phyloP scores from a whole-genome alignment of 2,329 filamentous ascomycete species.

The Teratosphaeria epicoccoides region DNA sequence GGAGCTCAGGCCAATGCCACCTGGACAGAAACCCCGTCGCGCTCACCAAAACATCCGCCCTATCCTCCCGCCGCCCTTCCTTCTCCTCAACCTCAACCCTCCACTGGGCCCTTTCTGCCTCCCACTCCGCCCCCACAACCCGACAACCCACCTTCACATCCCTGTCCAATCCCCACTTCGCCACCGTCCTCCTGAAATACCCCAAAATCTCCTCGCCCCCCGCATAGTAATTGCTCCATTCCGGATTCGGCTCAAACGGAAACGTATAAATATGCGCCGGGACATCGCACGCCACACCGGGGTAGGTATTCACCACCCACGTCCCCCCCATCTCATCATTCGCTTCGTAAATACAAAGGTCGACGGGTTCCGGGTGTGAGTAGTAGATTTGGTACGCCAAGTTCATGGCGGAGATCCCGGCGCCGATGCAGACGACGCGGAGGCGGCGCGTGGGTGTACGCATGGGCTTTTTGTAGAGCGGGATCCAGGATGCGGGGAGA shows the following conservation, averaged over 20 bases:
- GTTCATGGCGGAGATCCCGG: slow-evolving; percentile 28
- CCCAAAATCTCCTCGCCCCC: slow-evolving; percentile 31
- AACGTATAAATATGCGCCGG: slow-evolving; percentile 26
- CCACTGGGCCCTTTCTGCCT: slow-evolving; percentile 29
- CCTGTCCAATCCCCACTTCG: slow-evolving; percentile 30
- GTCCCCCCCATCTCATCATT: slow-evolving; percentile 32
- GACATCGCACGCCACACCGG: slow-evolving; percentile 34
- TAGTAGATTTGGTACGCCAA: slow-evolving; percentile 33
- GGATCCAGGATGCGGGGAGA: slow-evolving; percentile 21
- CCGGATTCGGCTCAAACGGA: slow-evolving; percentile 25
- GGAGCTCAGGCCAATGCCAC: slow-evolving; percentile 28
- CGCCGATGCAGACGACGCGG: slow-evolving; percentile 23
- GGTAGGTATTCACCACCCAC: slow-evolving; percentile 32
- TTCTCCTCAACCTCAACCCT: slow-evolving; percentile 22
- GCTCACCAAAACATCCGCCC: slow-evolving; percentile 28
- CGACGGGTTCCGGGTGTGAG: slow-evolving; percentile 25
- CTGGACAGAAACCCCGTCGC: slow-evolving; percentile 15
- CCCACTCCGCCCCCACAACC: slow-evolving; percentile 30
- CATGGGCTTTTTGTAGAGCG: slow-evolving; percentile 24
- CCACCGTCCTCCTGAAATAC: slow-evolving; percentile 30
- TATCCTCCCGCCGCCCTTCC: slow-evolving; percentile 17
- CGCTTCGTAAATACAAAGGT: slow-evolving; percentile 34
- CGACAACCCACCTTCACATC: slow-evolving; percentile 28
- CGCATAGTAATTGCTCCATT: slow-evolving; percentile 27
- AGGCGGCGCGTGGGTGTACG: slow-evolving; percentile 20